Base-by-base conservation (phyloP, 371 early-diverging fungal genomes). In the Mucor piriformis region DNA sequence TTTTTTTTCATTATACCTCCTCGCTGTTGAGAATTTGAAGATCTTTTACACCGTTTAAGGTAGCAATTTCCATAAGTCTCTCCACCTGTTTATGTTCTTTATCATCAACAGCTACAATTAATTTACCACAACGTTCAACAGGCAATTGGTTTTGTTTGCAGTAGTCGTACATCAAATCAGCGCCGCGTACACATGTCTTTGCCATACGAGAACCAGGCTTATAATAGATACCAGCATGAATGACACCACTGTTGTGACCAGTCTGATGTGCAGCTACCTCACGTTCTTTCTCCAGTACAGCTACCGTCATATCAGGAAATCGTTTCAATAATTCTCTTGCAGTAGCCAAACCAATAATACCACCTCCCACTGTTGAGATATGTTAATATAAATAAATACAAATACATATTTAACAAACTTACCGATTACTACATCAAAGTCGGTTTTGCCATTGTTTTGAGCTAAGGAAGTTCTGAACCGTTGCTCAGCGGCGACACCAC, bases 241-340 rank as follows among this genome's bases (percentile, higher is more conserved):
- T 79, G 20, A 78, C 79, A 57, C 80, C 80, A 38, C 73, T 72
- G 54, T 79, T 79, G 43, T 79, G 80, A 23, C 80, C 80, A 3
- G 80, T 73, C 50, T 79, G 80, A 63, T 79, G 80, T 40, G 74
- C 73, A 53, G 80, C 76, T 3, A 79, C 80, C 51, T 79, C 80
- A 35, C 75, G 68, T 47, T 79, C 80, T 55, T 79, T 79, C 50
- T 79, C 80, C 38, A 79, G 54, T 2, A 79, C 77, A 29, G 77
- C 76, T 2, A 79, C 72, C 0, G 80, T 79, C 77, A 76, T 79
- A 6, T 65, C 54, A 6, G 80, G 75, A 40, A 70, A 79, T 13
- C 80, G 70, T 24, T 74, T 72, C 34, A 79, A 54, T n/a, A 79
- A 48, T 51, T 79, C 80, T 52, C 80, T 70, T 16, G 80, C 80